Evolutionary conservation across 257 asterid genomes (phyloP), one percentile per base, ranked within the genome.

Genomic region (Primulina tabacum): DNA sequence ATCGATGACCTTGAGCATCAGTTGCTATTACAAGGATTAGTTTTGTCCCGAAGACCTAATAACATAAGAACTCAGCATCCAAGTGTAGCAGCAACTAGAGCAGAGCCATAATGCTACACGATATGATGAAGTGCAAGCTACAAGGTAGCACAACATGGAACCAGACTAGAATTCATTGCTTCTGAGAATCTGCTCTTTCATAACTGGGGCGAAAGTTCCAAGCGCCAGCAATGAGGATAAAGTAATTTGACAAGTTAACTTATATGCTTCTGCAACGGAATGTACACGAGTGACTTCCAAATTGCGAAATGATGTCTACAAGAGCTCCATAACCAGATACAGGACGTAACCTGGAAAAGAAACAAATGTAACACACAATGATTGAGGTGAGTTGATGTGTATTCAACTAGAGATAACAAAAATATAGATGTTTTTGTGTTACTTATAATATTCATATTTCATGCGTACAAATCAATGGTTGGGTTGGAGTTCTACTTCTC

Each of bases 251-350:
- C 62, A 57, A 55, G 69, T 59, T 77, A 58, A 52, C 66, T 75
- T 73, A 84, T 30, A 81, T 69, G 35, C 94, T 85, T 75, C 73
- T 77, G 78, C 91, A 84, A 60, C 95, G 90, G 77, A 89, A 90
- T 34, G 94, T 91, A 80, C 96, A 87, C 69, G 78, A 76, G 75
- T 90, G 97, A 81, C 99, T 93, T 68, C 99, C 97, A 29, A 83
- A 93, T 75, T 82, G 92, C n/a, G 99, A 89, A 79, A 93, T 83
- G 64, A 93, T 63, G 82, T 93, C 97, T n/a, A 93, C 99, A 60
- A 87, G 77, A n/a, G 81, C 96, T 78, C 99, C 97, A 71, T 87
- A 89, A 58, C 99, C 99, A 78, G 94, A 84, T 66, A 89, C 97
- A 30, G 92, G 92, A 90, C 20, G 85, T 71, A 24, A 87, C 91